These are phyloP conservation scores for Lasiosphaeria hispida DNA, from an alignment of 495 filamentous ascomycete species.

Conservation along the genomic window DNA sequence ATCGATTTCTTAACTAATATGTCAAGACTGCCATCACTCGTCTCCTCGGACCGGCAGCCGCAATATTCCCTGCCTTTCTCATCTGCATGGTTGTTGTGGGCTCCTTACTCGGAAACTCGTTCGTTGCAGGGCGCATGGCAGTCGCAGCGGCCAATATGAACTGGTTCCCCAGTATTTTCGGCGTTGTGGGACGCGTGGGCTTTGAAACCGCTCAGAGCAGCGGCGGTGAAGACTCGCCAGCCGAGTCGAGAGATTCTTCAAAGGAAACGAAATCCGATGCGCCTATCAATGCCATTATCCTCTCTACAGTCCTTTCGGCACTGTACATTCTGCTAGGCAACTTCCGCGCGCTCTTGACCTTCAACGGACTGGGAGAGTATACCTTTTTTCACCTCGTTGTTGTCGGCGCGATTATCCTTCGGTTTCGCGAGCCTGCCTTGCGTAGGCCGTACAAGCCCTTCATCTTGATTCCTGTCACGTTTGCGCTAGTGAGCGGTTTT, in stretches of 20 bases:
- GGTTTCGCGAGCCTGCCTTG: conserved; percentile 47
- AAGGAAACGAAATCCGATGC: conserved; percentile 35
- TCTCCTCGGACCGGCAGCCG: conserved; percentile 48
- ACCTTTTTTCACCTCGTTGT: conserved; percentile 59
- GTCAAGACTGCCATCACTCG: conserved; percentile 51
- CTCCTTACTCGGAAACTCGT: conserved; percentile 54
- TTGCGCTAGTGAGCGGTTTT: conserved; percentile 52
- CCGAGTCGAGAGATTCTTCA: neutral
- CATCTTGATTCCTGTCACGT: conserved; percentile 44
- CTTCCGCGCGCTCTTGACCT: conserved; percentile 55
- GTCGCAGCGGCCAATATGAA: conserved; percentile 53
- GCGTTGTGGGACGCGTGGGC: conserved; percentile 40
- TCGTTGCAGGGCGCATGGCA: conserved; percentile 55
- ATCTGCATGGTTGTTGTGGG: conserved; percentile 54
- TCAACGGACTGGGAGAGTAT: conserved; percentile 57
- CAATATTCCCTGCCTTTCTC: conserved; percentile 45
- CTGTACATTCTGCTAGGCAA: conserved; percentile 56
- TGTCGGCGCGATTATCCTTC: conserved; percentile 48
- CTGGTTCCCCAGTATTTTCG: conserved; percentile 49
- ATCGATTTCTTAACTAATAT: conserved; percentile 4
- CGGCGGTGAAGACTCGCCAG: neutral
- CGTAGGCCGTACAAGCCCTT: conserved; percentile 48
- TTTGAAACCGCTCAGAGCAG: neutral
- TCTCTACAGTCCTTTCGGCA: conserved; percentile 45
- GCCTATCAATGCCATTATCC: conserved; percentile 51